Base-by-base conservation (phyloP, 2,329 filamentous ascomycete genomes). In the Sarocladium kiliense region DNA sequence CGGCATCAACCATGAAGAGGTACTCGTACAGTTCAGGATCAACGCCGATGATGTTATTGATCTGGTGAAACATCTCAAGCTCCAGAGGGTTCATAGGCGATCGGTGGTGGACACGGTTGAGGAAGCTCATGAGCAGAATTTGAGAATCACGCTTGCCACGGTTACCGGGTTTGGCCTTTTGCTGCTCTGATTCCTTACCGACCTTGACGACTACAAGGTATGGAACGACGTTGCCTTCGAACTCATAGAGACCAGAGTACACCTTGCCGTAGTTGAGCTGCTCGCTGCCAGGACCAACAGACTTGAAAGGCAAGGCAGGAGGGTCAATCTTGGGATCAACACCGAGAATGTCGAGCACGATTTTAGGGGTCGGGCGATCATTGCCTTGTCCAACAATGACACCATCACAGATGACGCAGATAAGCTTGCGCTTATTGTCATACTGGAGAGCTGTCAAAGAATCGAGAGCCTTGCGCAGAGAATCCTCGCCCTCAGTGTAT, bases 211-310 rank as follows among this genome's bases (percentile, higher is more conserved):
- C 79, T 11, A 99, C 94, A 25, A 99, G 74, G 65, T 97, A 99
- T 0, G 94, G 94, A 11, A 99, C 94, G 3, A 99, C 92, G 63
- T 97, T 96, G 72, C 93, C 94, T 77, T 99, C 92, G 58, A 85
- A 97, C 69, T 99, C 94, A 71, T 99, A 99, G 2, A 99, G 82
- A 66, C 94, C 94, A 50, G 93, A 97, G 72, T 97, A 99, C 16
- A 99, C 92, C 69, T 99, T 99, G 67, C 92, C 94, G 66, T 96
- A 97, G 73, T 99, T 99, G 61, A 97, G 86, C 69, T 97, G 93
- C 58, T 96, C 89, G 65, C 84, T 91, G 62, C 92, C 91, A 51
- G 86, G 79, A 53, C 94, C 94, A 56, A 99, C 86, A 3, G 91
- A 95, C 73, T 92, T 93, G 82, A 97, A 97, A 0, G 92, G 89